phyloP scores from a whole-genome alignment of 768 basidiomycete species.

The Inosperma sp. region DNA sequence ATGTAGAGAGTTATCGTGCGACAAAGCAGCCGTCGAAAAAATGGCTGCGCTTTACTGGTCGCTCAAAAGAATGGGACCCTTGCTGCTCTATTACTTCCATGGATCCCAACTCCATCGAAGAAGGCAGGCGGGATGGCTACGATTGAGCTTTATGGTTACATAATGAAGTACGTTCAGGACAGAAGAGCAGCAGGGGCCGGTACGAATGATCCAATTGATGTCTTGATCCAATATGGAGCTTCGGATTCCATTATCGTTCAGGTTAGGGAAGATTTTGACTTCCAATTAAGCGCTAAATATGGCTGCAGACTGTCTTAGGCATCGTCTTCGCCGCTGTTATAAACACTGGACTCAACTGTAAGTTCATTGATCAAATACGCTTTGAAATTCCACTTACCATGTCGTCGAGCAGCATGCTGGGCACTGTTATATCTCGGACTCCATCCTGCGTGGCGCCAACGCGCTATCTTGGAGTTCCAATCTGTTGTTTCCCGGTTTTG shows the following conservation, averaged over 20 bases:
- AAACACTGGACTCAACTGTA: no score
- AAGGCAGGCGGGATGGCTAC: constrained; percentile 29
- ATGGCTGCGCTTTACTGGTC: constrained; percentile 21
- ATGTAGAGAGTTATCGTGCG: constrained; percentile 25
- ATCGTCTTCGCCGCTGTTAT: no score
- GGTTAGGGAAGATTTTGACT: no score
- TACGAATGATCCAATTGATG: constrained; percentile 32
- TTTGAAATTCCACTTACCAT: no score
- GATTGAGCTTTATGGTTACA: constrained; percentile 24
- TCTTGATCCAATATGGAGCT: constrained; percentile 31
- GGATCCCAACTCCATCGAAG: constrained; percentile 32
- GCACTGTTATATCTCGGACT: constrained; percentile 30
- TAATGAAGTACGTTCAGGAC: constrained; percentile 26
- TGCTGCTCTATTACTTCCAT: constrained; percentile 29
- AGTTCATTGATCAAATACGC: no score
- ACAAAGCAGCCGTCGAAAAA: constrained; percentile 16
- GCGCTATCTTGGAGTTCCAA: constrained; percentile 26
- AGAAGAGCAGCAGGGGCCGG: constrained; percentile 24
- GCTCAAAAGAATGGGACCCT: constrained; percentile 23
- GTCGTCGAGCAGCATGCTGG: constrained; percentile 39
- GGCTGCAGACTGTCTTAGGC: no score
- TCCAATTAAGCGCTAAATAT: no score
- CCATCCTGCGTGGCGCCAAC: no score
- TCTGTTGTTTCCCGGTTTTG: constrained; percentile 21
- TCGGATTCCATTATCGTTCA: no score